These are phyloP conservation scores for Podosphaera xanthii DNA, from an alignment of 2,329 filamentous ascomycete species.

Conservation along the genomic window DNA sequence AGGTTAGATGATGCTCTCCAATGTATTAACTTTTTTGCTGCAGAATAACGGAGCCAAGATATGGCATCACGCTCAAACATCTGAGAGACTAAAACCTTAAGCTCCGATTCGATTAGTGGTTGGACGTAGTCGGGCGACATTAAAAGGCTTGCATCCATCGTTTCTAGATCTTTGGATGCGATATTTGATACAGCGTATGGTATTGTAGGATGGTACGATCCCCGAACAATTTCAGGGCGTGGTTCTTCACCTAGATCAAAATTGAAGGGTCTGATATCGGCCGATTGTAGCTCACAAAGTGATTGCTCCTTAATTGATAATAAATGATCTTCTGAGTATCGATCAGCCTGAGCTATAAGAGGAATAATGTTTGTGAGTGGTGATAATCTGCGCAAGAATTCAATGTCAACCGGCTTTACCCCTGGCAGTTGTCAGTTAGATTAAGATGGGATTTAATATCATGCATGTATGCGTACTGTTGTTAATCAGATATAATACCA, in stretches of 20 bases:
- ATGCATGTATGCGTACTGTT: conserved; percentile 29
- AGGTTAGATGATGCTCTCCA: conserved; percentile 31
- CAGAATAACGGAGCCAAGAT: conserved; percentile 58
- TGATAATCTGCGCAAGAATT: conserved; percentile 47
- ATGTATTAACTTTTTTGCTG: conserved; percentile 57
- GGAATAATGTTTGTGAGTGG: conserved; percentile 67
- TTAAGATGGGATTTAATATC: no score
- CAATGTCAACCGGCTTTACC: conserved; percentile 39
- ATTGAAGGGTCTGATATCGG: conserved; percentile 39
- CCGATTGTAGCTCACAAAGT: conserved; percentile 28
- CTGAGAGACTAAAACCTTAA: conserved; percentile 42
- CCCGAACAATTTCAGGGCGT: conserved; percentile 7
- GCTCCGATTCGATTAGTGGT: conserved; percentile 55
- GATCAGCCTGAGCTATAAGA: conserved; percentile 56
- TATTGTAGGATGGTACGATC: conserved; percentile 16
- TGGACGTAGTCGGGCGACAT: conserved; percentile 84
- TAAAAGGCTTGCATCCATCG: conserved; percentile 77
- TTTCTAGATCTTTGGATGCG: conserved; percentile 47
- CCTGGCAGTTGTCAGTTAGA: conserved; percentile 19
- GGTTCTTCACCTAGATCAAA: conserved; percentile 22
- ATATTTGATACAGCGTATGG: conserved; percentile 63
- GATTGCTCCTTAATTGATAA: conserved; percentile 35
- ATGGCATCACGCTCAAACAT: conserved; percentile 61
- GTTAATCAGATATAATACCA: conserved; percentile 59
- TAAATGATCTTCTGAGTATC: conserved; percentile 34